Base-by-base conservation (phyloP, 2,329 filamentous ascomycete species). In the Scortechinia acanthostroma region DNA sequence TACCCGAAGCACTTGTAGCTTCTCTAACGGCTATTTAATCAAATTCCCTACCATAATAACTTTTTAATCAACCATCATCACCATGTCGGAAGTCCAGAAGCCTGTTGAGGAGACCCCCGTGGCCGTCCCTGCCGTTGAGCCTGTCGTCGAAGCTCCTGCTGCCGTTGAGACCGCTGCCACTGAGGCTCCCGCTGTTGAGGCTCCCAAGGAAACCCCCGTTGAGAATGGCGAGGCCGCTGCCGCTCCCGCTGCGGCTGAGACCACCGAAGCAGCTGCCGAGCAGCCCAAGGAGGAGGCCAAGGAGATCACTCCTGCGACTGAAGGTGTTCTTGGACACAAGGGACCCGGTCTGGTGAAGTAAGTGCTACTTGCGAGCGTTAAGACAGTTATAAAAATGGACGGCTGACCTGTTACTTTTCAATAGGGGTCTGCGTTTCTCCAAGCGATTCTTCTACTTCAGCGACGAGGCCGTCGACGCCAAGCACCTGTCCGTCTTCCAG, bases 361-460 rank as follows among this genome's bases (percentile, higher is more conserved):
- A 74, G 88, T 65, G 16, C n/a, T n/a, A n/a, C n/a, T n/a, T n/a
- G 13, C n/a, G n/a, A 19, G 33, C 14, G 15, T 35, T 45, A 28
- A 22, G 10, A 3, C 22, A 44, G 23, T 45, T 37, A 50, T 42
- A 3, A 22, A 10, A 37, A n/a, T 46, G 25, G 47, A 43, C 49
- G 47, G 47, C n/a, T n/a, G n/a, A n/a, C n/a, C n/a, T n/a, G n/a
- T 30, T 49, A 25, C 14, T 22, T 33, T 23, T 17, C 19, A 22
- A 23, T 55, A 94, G 88, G 80, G 87, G 89, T 65, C 78, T 97
- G 59, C 82, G 88, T 57, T 91, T 90, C 71, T 81, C 83, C 65
- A 96, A 96, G 80, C 89, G 90, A 64, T 88, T 88, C 72, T 96
- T 97, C 73, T 91, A 84, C 78, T 88, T 91, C 69, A 80, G 82